Conservation (phyloP, 176 grass and related monocot species). For the Luzula sylvatica region DNA sequence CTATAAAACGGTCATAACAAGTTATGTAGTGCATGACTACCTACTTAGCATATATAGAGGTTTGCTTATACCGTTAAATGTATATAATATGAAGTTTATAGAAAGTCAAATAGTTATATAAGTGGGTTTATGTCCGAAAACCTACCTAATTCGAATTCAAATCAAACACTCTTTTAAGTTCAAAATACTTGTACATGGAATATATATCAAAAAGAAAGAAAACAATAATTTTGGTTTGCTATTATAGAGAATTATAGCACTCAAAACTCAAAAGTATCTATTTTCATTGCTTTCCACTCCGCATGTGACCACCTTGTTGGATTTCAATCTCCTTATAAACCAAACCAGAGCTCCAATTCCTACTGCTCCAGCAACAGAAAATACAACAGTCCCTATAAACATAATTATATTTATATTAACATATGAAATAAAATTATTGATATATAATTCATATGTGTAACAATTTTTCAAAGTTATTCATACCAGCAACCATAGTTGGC, state of each 20-base stretch:
- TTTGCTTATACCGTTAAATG: background rate
- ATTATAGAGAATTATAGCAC: too few species aligned
- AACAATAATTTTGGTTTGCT: background rate
- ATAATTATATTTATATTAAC: background rate
- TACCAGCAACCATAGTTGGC: slow-evolving; percentile 61
- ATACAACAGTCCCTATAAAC: slow-evolving; percentile 45
- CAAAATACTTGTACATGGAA: background rate
- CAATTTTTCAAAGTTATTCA: background rate
- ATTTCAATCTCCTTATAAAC: slow-evolving; percentile 60
- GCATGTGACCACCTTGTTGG: slow-evolving; percentile 60
- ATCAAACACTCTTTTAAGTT: background rate
- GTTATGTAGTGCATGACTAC: slow-evolving; percentile 21
- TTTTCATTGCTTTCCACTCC: slow-evolving; percentile 86
- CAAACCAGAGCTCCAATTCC: slow-evolving; percentile 60
- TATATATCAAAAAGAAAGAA: background rate
- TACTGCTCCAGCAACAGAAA: slow-evolving; percentile 44
- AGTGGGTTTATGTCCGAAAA: background rate
- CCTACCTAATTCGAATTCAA: background rate
- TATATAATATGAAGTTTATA: background rate
- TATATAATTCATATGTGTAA: background rate
- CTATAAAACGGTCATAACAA: slow-evolving; percentile 13
- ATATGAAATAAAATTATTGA: background rate
- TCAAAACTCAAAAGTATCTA: slow-evolving; percentile 45
- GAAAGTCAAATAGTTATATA: slow-evolving; percentile 14
- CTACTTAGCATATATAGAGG: background rate